These are phyloP conservation scores for Synchytrium microbalum DNA, from an alignment of 371 early-diverging fungal species.

Conservation along the genomic window DNA sequence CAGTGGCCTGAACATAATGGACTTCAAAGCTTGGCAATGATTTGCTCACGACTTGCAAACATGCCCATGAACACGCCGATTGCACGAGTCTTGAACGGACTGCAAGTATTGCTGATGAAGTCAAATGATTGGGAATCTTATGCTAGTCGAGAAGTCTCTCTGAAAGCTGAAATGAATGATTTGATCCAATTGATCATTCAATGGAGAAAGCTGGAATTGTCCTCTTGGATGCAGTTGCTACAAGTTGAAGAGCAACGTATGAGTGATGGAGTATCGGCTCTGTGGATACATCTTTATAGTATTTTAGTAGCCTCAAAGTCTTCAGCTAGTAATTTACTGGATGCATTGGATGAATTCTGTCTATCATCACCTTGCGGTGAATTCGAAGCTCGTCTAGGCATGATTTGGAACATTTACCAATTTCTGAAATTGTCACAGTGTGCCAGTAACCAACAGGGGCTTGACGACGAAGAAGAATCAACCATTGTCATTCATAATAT, in stretches of 20 bases:
- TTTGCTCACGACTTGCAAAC: conserved; percentile 60
- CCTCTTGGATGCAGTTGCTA: conserved; percentile 83
- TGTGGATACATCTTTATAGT: conserved; percentile 86
- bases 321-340: conserved; percentile 5
- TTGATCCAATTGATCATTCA: conserved; percentile 65
- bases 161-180: conserved; percentile 64
- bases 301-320: conserved; percentile 24
- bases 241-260: conserved; percentile 66
- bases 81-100: conserved; percentile 80
- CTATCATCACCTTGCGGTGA: conserved; percentile 76
- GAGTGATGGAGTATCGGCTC: conserved; percentile 52
- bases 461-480: too few relatives aligned
- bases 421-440: conserved; percentile 37
- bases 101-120: conserved; percentile 78
- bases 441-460: background rate
- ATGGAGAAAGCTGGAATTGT: conserved; percentile 89
- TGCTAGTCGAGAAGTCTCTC: conserved; percentile 73
- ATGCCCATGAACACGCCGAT: conserved; percentile 79
- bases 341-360: conserved; percentile 69
- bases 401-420: conserved; percentile 63
- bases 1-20: conserved; percentile 92
- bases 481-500: conserved; percentile 33
- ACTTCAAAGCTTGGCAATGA: conserved; percentile 58
- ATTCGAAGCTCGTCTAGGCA: conserved; percentile 64
- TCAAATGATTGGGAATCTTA: conserved; percentile 93